Percentiles rank a stretch among this genome's conserved stretches.
phyloP scores from a whole-genome alignment of 345 rosid species.

The Nephelium lappaceum region DNA sequence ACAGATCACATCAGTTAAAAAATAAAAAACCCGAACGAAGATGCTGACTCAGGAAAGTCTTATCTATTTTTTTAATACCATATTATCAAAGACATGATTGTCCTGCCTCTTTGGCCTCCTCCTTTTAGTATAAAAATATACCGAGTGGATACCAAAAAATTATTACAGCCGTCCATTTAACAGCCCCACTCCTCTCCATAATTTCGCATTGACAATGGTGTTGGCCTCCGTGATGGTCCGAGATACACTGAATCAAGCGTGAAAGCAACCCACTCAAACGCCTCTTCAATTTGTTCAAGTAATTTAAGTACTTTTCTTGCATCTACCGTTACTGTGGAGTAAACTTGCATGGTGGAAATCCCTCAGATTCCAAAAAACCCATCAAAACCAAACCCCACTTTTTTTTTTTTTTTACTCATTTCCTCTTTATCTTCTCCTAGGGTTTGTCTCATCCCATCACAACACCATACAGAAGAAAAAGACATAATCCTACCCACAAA shows the following conservation, averaged over 20 bases:
- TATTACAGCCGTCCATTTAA: slow-evolving; percentile 4
- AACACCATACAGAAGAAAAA: slow-evolving; percentile 2
- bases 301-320: slow-evolving; percentile 12
- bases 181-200: background rate
- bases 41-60: too few relatives aligned
- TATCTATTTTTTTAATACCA: too few relatives aligned
- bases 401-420: background rate
- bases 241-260: background rate
- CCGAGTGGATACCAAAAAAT: background rate
- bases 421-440: slow-evolving; percentile 2
- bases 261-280: slow-evolving; percentile 1
- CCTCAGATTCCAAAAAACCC: slow-evolving; percentile 19
- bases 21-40: too few relatives aligned
- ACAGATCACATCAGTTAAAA: too few relatives aligned
- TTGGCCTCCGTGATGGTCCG: background rate
- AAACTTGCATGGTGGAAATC: slow-evolving; percentile 13
- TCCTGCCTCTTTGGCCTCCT: background rate
- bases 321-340: slow-evolving; percentile 15
- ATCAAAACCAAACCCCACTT: slow-evolving; percentile 11
- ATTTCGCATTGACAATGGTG: background rate
- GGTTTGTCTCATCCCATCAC: background rate
- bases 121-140: background rate
- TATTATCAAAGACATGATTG: background rate
- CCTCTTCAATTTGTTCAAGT: background rate
- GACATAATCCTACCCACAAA: background rate